Evolutionary conservation across 192 early-diverging fungal genomes (phyloP), one percentile per base, ranked within the genome.

Genomic region (Lobulomyces angularis): DNA sequence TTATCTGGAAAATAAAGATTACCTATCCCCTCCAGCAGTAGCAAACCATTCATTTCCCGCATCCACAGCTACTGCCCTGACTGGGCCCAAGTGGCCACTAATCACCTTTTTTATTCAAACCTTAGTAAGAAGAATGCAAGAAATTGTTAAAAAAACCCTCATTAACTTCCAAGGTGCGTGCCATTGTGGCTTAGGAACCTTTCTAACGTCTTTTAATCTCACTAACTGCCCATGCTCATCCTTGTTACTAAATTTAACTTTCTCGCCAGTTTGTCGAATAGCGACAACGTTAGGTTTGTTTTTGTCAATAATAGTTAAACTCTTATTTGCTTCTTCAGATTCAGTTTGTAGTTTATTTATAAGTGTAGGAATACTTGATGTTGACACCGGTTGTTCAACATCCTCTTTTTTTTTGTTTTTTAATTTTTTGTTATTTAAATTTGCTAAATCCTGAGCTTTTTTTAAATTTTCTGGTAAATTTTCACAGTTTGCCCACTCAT

Each of bases 81-180:
- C 92, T 92, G 92, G 97, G 3, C 95, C 95, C 41, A 89, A 71
- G 58, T 99, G 95, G 8, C 95, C 95, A 48, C 83, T 86, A 42
- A 99, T 96, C 28, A 97, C 88, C 40, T 84, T 29, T 29, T 27
- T 16, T 18, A 21, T 27, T 3, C 22, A 1, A 0, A 11, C 8
- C 43, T 35, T 8, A 19, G 14, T 0, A 51, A 16, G 50, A 7
- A 19, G 31, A 18, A 46, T 1, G 3, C 5, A 9, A 2, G 1
- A 3, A 18, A 22, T 5, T 26, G 3, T 18, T 30, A 8, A n/a
- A 45, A 42, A 8, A 23, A 65, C 77, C 41, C 68, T 71, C 86
- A 88, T 90, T 43, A 98, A 65, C 65, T 91, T 93, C 95, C 95
- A 98, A 20, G 95, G 95, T 30, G 95, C 87, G 61, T 98, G 95